Conservation (phyloP, 305 asterid genomes). For the Coffea humblotiana region DNA sequence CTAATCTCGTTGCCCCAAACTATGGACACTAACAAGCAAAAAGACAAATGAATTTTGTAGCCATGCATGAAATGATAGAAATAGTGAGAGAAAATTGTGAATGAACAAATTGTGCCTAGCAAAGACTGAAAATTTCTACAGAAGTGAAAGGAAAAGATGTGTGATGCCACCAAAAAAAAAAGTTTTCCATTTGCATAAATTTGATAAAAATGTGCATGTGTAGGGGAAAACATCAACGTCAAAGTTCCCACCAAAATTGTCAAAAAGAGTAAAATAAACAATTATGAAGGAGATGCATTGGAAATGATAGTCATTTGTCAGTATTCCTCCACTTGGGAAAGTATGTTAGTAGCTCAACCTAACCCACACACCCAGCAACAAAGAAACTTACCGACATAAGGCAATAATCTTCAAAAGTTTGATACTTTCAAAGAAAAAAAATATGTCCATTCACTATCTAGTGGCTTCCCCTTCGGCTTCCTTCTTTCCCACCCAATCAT, state of each 20-base stretch:
- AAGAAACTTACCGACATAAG: not conserved
- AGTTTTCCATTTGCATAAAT: not conserved
- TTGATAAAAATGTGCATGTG: too few relatives aligned
- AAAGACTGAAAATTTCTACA: too few relatives aligned
- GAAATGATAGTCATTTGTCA: not conserved
- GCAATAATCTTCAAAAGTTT: not conserved
- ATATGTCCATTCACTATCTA: not conserved
- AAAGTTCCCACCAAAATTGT: not conserved
- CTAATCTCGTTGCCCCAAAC: not conserved
- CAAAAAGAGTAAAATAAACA: not conserved
- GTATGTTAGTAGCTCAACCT: not conserved
- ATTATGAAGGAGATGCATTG: not conserved
- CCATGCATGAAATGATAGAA: slow-evolving; percentile 7
- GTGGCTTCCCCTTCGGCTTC: not conserved
- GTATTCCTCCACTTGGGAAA: not conserved
- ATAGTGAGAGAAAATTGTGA: not conserved
- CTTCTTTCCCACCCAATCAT: not conserved
- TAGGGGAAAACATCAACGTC: slow-evolving; percentile 7
- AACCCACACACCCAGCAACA: not conserved
- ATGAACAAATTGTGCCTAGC: not conserved
- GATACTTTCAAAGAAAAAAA: not conserved
- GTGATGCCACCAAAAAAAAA: not conserved
- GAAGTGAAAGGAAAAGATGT: not conserved
- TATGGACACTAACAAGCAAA: not conserved
- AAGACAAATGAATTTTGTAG: not conserved